phyloP scores from a whole-genome alignment of 2,329 filamentous ascomycete genomes.

The Botrytis sinoallii region DNA sequence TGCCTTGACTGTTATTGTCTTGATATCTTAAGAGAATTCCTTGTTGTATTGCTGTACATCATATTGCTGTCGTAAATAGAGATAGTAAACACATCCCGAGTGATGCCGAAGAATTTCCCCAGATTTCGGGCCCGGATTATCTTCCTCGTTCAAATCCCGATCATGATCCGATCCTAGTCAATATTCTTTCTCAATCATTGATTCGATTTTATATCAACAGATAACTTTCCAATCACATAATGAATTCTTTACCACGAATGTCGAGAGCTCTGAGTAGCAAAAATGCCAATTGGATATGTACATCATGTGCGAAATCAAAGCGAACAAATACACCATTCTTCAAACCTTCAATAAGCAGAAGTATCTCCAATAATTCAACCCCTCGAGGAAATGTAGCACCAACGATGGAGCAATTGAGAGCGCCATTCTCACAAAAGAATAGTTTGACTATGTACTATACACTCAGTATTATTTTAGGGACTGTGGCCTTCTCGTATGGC shows the following conservation, averaged over 20 bases:
- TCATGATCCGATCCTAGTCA: not conserved
- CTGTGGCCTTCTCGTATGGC: slow-evolving; percentile 76
- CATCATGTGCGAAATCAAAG: slow-evolving; percentile 28
- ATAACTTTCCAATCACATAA: slow-evolving; percentile 3
- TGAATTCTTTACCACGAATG: slow-evolving; percentile 27
- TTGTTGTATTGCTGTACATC: not conserved
- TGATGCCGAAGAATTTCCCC: not conserved
- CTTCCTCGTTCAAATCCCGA: not conserved
- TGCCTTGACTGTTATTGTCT: not conserved
- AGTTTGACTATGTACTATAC: slow-evolving; percentile 69
- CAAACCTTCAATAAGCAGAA: slow-evolving; percentile 29
- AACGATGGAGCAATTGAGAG: slow-evolving; percentile 62
- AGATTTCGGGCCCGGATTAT: slow-evolving; percentile 14
- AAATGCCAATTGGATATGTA: slow-evolving; percentile 35
- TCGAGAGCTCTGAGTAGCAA: slow-evolving; percentile 27
- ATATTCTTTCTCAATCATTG: not conserved
- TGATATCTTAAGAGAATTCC: not conserved
- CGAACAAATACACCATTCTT: slow-evolving; percentile 28
- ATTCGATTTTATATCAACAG: not conserved
- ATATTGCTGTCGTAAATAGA: not conserved
- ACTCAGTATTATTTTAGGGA: slow-evolving; percentile 73
- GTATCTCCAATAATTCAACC: slow-evolving; percentile 31
- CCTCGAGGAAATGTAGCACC: slow-evolving; percentile 41
- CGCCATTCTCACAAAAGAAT: slow-evolving; percentile 65
- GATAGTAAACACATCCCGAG: not conserved